Base-by-base conservation (phyloP, 345 rosid genomes). In the Hibiscus mutabilis region DNA sequence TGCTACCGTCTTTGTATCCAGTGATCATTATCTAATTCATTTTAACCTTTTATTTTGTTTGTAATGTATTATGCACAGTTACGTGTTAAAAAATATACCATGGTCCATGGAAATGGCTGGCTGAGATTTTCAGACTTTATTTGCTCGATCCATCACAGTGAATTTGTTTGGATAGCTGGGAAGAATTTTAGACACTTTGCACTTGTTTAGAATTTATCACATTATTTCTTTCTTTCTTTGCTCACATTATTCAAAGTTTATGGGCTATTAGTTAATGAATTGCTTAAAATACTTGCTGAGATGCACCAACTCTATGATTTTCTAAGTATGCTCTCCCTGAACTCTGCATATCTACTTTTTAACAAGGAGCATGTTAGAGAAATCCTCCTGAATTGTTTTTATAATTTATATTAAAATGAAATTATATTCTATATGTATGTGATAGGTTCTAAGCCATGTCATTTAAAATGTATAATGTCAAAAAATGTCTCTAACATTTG, bases 31-130 rank as follows among this genome's bases (percentile, higher is more conserved):
- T 74, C 40, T 66, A 55, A 46, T 35, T 58, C 60, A 31, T 40
- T 64, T 46, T 29, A 18, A n/a, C n/a, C n/a, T n/a, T n/a, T n/a
- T 60, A 21, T 67, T 69, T 69, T 47, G 35, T 44, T 44, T 62
- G 49, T 40, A 75, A 80, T 73, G 73, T 75, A n/a, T n/a, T n/a
- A n/a, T n/a, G n/a, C n/a, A 67, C 88, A 95, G 99, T 74, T 90
- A 56, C 79, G 86, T 44, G 99, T 95, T 71, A 95, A 95, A 76
- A 95, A 85, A 68, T 84, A 83, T 84, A 86, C 97, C 6, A 78
- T 92, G 96, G 99, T n/a, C n/a, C n/a, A n/a, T n/a, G n/a, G n/a
- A n/a, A 95, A 81, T 88, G 91, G 83, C 77, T 95, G 80, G 91
- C 87, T 35, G 97, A 92, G 71, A 77, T 95, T 73, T 87, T 85